These are phyloP conservation scores for Cladosporium sp. DNA, from an alignment of 2,329 filamentous ascomycete species.

Conservation along the genomic window DNA sequence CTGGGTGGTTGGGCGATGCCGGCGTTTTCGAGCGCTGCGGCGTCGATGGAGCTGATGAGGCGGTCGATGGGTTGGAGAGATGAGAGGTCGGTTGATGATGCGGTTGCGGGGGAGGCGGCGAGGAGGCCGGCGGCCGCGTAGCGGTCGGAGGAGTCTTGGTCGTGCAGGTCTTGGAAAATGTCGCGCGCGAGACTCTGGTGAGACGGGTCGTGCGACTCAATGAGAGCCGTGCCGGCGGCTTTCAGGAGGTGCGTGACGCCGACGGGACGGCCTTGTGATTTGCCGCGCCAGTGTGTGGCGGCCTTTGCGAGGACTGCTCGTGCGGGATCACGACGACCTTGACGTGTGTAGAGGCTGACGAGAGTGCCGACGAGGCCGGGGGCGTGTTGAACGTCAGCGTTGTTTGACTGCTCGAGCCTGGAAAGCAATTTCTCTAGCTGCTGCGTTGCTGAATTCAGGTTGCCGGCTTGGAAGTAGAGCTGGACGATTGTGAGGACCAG, in stretches of 20 bases:
- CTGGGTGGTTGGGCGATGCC: conserved; percentile 53
- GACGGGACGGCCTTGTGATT: conserved; percentile 43
- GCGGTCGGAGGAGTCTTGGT: conserved; percentile 62
- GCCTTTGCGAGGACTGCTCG: conserved; percentile 73
- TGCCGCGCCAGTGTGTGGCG: conserved; percentile 73
- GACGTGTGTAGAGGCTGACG: conserved; percentile 71
- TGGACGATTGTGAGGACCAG: conserved; percentile 76
- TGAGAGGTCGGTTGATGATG: conserved; percentile 50
- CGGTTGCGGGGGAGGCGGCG: conserved; percentile 62
- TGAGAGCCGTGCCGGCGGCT: conserved; percentile 76
- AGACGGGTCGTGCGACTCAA: conserved; percentile 66
- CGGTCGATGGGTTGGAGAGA: conserved; percentile 59
- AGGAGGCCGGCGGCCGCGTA: conserved; percentile 78
- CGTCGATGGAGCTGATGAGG: conserved; percentile 59
- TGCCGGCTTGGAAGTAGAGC: conserved; percentile 69
- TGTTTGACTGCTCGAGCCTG: conserved; percentile 60
- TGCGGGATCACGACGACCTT: conserved; percentile 69
- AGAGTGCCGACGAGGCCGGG: conserved; percentile 79
- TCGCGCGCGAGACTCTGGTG: conserved; percentile 68
- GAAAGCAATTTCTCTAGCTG: conserved; percentile 72
- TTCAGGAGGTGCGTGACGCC: conserved; percentile 63
- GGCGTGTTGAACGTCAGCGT: conserved; percentile 67
- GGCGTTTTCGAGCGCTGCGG: conserved; percentile 58
- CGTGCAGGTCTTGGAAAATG: conserved; percentile 71
- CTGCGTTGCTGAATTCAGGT: conserved; percentile 68